Evolutionary conservation across 2,329 filamentous ascomycete genomes (phyloP).

Genomic region (Bipolaris gigantea): DNA sequence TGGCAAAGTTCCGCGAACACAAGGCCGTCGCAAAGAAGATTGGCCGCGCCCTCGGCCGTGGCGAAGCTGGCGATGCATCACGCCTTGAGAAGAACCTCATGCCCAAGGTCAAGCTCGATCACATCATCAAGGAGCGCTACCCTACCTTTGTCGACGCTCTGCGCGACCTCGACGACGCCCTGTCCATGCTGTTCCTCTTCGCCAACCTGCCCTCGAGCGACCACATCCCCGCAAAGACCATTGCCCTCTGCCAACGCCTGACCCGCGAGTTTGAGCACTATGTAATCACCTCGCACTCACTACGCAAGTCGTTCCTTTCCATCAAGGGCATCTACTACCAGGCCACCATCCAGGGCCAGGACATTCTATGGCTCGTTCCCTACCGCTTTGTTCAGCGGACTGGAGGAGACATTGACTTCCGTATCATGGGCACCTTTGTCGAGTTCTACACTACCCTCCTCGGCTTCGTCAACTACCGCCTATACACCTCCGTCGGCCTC

Average conservation of each 20-base stretch:
- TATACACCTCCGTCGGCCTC: constrained; percentile 88
- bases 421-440: constrained; percentile 98
- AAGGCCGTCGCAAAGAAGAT: constrained; percentile 99
- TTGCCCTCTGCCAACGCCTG: constrained; percentile 89
- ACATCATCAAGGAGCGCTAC: constrained; percentile 97
- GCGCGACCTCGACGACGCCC: constrained; percentile 90
- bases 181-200: constrained; percentile 97
- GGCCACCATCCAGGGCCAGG: constrained; percentile 94
- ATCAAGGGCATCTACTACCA: constrained; percentile 99
- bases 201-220: constrained; percentile 91
- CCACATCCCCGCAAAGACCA: constrained; percentile 90
- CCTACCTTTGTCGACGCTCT: constrained; percentile 94
- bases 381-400: constrained; percentile 98
- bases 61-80: constrained; percentile 85
- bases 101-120: constrained; percentile 87
- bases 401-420: constrained; percentile 92
- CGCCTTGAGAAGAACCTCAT: constrained; percentile 89
- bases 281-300: constrained; percentile 84
- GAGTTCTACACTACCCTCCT: constrained; percentile 98
- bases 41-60: constrained; percentile 83
- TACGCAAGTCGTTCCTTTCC: constrained; percentile 94
- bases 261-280: constrained; percentile 98
- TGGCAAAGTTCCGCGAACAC: constrained; percentile 94
- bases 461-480: constrained; percentile 91
- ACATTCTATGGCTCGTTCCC: constrained; percentile 94